Conservation (phyloP, 768 basidiomycete species). For the Trichaptum fuscoviolaceum region DNA sequence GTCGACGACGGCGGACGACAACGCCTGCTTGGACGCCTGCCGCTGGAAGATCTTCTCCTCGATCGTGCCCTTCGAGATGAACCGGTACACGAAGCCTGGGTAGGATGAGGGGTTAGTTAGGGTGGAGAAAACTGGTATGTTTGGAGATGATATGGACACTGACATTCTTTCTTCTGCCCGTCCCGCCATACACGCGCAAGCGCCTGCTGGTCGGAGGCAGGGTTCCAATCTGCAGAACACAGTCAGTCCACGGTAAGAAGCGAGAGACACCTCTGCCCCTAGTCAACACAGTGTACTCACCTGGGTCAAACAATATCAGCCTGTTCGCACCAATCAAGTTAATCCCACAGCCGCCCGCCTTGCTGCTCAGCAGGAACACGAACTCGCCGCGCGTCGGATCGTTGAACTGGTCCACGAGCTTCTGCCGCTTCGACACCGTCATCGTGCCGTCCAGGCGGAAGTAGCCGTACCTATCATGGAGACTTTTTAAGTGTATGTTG, state of each 20-base stretch:
- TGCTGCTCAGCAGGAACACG: conserved; percentile 89
- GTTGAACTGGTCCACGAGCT: conserved; percentile 95
- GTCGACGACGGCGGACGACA: conserved; percentile 97
- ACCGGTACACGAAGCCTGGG: conserved; percentile 94
- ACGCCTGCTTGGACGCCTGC: conserved; percentile 92
- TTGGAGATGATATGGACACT: conserved; percentile 22
- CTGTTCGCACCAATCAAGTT: conserved; percentile 96
- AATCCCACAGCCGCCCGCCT: conserved; percentile 95
- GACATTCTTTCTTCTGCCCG: conserved; percentile 99
- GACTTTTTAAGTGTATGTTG: conserved; percentile 6
- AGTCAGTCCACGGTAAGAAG: too few relatives aligned
- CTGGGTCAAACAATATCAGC: conserved; percentile 92
- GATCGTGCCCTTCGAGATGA: conserved; percentile 94
- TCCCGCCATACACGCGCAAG: conserved; percentile 99
- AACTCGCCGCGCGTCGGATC: conserved; percentile 91
- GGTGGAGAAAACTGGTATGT: neutral
- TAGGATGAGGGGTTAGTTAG: conserved; percentile 5
- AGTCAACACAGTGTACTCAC: conserved; percentile 32
- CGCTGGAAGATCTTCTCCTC: conserved; percentile 99
- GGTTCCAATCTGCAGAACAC: conserved; percentile 87
- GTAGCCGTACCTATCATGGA: conserved; percentile 64
- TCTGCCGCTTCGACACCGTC: conserved; percentile 87
- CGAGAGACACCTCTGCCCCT: conserved; percentile 6
- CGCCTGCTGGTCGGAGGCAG: conserved; percentile 97
- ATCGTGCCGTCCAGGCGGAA: conserved; percentile 95